phyloP scores from a whole-genome alignment of 1,139 yeast genomes.

The Debaryomyces coudertii region DNA sequence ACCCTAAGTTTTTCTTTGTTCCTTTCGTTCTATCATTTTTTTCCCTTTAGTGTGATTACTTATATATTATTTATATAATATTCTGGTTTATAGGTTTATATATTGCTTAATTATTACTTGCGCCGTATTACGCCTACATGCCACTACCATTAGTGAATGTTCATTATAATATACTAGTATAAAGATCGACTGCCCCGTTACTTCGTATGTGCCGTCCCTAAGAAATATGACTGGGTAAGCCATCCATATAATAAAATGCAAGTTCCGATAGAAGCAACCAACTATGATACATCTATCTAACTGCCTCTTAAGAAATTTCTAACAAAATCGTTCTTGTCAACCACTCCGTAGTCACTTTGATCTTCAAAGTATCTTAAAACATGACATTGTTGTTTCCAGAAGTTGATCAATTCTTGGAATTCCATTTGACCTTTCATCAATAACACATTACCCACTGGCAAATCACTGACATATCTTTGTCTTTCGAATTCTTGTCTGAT shows the following conservation, averaged over 20 bases:
- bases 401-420: conserved; percentile 83
- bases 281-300: conserved; percentile 10
- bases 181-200: conserved; percentile 1
- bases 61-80: conserved; percentile 11
- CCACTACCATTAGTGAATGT: conserved; percentile 5
- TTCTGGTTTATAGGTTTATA: conserved; percentile 13
- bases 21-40: conserved; percentile 11
- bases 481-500: conserved; percentile 89
- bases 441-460: conserved; percentile 66
- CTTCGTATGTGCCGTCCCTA: neutral
- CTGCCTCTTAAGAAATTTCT: conserved; percentile 74
- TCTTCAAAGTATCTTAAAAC: conserved; percentile 80
- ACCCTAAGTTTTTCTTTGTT: conserved; percentile 10
- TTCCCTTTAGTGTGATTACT: conserved; percentile 13
- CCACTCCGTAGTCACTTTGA: conserved; percentile 54
- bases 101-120: conserved; percentile 7
- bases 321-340: conserved; percentile 59
- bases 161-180: conserved; percentile 7
- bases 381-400: conserved; percentile 91
- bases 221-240: conserved; percentile 3
- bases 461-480: conserved; percentile 71
- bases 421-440: conserved; percentile 89
- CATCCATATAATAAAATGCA: conserved; percentile 7
- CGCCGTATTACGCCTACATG: conserved; percentile 7
- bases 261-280: conserved; percentile 6